Evolutionary conservation across 371 early-diverging fungal genomes (phyloP).

Genomic region (Haplosporangium sp.): DNA sequence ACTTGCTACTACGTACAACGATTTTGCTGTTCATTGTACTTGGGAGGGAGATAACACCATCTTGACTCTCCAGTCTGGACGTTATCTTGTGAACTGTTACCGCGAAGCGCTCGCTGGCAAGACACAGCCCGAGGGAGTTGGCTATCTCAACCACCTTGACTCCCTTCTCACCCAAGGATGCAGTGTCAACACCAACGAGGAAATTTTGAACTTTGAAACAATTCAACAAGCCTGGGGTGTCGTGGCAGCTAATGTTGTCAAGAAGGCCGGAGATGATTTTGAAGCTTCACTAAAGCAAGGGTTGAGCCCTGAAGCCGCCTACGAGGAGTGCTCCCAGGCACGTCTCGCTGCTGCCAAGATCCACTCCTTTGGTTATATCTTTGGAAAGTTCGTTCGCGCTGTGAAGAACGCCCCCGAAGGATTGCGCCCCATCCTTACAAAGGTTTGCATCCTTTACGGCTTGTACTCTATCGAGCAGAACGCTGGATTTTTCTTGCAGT

Average conservation of each 20-base stretch:
- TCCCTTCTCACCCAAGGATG: constrained; percentile 66
- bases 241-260: constrained; percentile 87
- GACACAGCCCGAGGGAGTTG: constrained; percentile 82
- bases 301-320: constrained; percentile 79
- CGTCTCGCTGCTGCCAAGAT: constrained; percentile 90
- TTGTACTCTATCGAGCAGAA: constrained; percentile 86
- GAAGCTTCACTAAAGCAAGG: constrained; percentile 76
- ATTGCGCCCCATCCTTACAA: constrained; percentile 65
- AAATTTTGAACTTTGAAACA: constrained; percentile 69
- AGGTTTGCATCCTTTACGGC: constrained; percentile 84
- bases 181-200: constrained; percentile 64
- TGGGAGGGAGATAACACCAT: constrained; percentile 96
- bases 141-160: constrained; percentile 77
- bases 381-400: constrained; percentile 87
- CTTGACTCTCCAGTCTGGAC: constrained; percentile 89
- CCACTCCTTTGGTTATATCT: constrained; percentile 86
- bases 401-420: constrained; percentile 68
- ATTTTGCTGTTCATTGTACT: constrained; percentile 94
- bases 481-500: constrained; percentile 88
- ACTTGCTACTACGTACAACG: constrained; percentile 84
- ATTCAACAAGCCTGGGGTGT: constrained; percentile 87
- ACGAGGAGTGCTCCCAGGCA: constrained; percentile 87
- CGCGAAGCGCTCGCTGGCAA: constrained; percentile 82
- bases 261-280: constrained; percentile 84
- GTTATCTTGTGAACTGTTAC: constrained; percentile 87